Base-by-base conservation (phyloP, 202 grass and related monocot species). In the Carex arenaria region DNA sequence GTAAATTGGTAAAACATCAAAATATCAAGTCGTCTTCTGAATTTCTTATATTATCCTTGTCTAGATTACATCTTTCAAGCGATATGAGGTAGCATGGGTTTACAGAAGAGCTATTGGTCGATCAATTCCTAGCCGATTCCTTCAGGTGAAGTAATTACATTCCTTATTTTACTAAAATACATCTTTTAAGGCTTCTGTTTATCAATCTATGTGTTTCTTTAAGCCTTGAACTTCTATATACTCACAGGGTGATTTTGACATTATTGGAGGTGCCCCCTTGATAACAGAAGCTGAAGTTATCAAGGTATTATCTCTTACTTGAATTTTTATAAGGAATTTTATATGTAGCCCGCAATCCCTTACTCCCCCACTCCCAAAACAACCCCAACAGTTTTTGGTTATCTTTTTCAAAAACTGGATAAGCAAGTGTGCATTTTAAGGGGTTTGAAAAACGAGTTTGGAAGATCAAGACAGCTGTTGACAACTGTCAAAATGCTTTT, bases 201-300 rank as follows among this genome's bases (percentile, higher is more conserved):
- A 53, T 71, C n/a, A 64, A 34, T 76, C 32, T 23, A 38, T 86
- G 61, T 84, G 31, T 20, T 55, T 74, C 79, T 82, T 52, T 72
- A 85, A 87, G 69, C 71, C 54, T 84, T 74, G 31, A 86, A 54
- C 15, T 57, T 68, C 85, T 19, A 53, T 61, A 38, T 80, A 40
- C n/a, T 91, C 28, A 77, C 79, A 98, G 95, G 91, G 92, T 87
- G 95, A 98, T 90, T 98, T 98, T 84, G 92, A 95, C 88, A 93
- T 98, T 84, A 83, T 98, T 86, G 95, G 95, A 72, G 95, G 95
- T 85, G 83, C 89, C 82, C 86, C 87, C 80, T 78, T 91, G 23
- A 91, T 98, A 82, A 88, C 90, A 64, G 92, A 98, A 62, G 92
- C 92, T 15, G 95, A 98, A 89, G 87, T 85, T 71, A 82, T 93